These are phyloP conservation scores for Penicillium antarcticum DNA, from an alignment of 495 filamentous ascomycete genomes.

Conservation along the genomic window DNA sequence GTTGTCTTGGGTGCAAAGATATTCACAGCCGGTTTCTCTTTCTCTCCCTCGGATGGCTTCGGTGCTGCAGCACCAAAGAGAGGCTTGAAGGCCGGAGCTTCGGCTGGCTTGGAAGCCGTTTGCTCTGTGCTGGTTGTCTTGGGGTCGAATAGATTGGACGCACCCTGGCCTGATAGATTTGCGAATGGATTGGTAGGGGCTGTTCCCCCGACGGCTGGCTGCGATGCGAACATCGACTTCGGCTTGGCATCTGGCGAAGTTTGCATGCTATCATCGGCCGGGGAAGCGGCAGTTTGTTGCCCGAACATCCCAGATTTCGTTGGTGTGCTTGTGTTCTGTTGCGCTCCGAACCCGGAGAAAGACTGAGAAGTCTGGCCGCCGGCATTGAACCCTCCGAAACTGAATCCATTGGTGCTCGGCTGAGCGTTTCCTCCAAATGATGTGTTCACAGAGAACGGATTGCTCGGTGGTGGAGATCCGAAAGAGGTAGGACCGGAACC, in stretches of 20 bases:
- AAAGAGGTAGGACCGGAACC: constrained; percentile 25
- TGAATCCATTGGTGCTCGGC: constrained; percentile 17
- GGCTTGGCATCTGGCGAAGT: constrained; percentile 40
- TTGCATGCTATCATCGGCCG: constrained; percentile 40
- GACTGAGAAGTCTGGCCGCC: constrained; percentile 16
- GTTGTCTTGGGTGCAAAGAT: constrained; percentile 10
- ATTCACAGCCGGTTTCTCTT: neutral
- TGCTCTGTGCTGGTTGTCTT: constrained; percentile 1
- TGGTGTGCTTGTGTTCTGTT: constrained; percentile 10
- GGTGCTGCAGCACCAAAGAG: constrained; percentile 6
- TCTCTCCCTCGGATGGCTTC: constrained; percentile 1
- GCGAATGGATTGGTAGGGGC: constrained; percentile 6
- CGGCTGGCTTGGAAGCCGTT: constrained; percentile 2
- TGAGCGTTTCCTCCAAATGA: constrained; percentile 12
- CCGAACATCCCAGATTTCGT: constrained; percentile 18
- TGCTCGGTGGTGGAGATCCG: constrained; percentile 20
- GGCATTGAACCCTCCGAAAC: constrained; percentile 17
- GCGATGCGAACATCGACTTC: constrained; percentile 11
- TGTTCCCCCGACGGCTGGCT: constrained; percentile 6
- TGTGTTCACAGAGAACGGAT: constrained; percentile 39
- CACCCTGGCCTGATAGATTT: constrained; percentile 4
- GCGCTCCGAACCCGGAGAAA: constrained; percentile 23
- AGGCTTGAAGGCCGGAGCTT: constrained; percentile 5
- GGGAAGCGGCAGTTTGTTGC: constrained; percentile 16
- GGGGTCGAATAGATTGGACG: constrained; percentile 8